Base-by-base conservation (phyloP, 2,329 filamentous ascomycete species). In the Geosmithia morbida region DNA sequence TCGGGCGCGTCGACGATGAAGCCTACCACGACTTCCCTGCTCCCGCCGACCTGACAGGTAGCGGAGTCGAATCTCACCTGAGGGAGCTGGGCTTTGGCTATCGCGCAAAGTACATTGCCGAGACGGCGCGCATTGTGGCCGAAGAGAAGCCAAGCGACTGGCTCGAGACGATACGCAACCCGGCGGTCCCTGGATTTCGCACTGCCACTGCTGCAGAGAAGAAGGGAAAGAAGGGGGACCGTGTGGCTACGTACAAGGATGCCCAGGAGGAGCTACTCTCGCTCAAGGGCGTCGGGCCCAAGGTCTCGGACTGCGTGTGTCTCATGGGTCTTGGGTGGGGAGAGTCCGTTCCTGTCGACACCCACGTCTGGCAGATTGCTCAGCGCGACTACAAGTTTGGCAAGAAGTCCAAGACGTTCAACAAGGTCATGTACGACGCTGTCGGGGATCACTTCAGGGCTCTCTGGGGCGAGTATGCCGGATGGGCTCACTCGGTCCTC, bases 311-410 rank as follows among this genome's bases (percentile, higher is more conserved):
- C 61, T 98, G 94, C 59, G 89, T 97, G 7, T 95, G 86, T 59
- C 69, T 98, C 18, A 96, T 98, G 85, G 94, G 94, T 0, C 67
- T 98, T 14, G 90, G 89, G 26, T 98, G 94, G 90, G 85, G 85
- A 30, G 90, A 97, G 64, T 82, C 89, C 2, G 89, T 98, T 1
- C 92, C 92, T 0, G 86, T 98, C 30, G 92, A 98, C 63, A 98
- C 94, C 1, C 94, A 98, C 65, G 87, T 98, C 13, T 97, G 89
- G 90, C 89, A 97, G 68, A 97, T 98, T 58, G 94, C 92, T 1
- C 87, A 94, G 61, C 75, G 92, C 47, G 92, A 98, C 63, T 98
- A 98, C 66, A 88, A 83, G 50, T 94, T 98, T 56, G 86, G 87
- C 7, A 79, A 78, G 8, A 92, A 89, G 58, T 85, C 65, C 51